Conservation (phyloP, 2,329 filamentous ascomycete species). For the Phialophora verrucosa region DNA sequence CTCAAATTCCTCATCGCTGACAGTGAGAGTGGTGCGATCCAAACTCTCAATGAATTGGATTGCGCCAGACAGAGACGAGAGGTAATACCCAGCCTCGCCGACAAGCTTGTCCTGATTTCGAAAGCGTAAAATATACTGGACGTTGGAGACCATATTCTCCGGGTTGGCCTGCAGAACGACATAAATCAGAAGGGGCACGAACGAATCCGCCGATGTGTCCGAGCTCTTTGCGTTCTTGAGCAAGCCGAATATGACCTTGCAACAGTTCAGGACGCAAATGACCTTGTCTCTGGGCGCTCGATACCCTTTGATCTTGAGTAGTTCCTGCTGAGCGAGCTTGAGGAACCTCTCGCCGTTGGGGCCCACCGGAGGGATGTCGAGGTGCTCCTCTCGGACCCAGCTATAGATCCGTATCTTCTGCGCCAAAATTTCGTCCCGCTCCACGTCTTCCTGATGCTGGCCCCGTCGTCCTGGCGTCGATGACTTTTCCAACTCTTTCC, state of each 20-base stretch:
- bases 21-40: conserved; percentile 90
- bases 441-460: conserved; percentile 97
- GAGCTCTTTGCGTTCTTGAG: conserved; percentile 84
- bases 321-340: conserved; percentile 86
- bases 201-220: conserved; percentile 94
- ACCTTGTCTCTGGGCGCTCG: conserved; percentile 97
- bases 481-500: conserved; percentile 70
- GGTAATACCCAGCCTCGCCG: conserved; percentile 97
- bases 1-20: conserved; percentile 94
- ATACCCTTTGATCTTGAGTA: conserved; percentile 95
- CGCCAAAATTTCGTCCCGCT: conserved; percentile 90
- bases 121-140: conserved; percentile 97
- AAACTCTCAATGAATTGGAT: conserved; percentile 97
- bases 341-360: conserved; percentile 89
- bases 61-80: conserved; percentile 85
- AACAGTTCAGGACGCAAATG: conserved; percentile 97
- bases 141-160: conserved; percentile 93
- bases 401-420: conserved; percentile 97
- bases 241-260: conserved; percentile 97
- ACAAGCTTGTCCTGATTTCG: conserved; percentile 96
- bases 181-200: conserved; percentile 93
- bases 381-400: conserved; percentile 90
- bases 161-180: conserved; percentile 94
- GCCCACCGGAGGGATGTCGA: conserved; percentile 85
- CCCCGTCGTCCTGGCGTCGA: conserved; percentile 84